phyloP scores from a whole-genome alignment of 139 green algal genomes.

The Chlamydomonas urium region DNA sequence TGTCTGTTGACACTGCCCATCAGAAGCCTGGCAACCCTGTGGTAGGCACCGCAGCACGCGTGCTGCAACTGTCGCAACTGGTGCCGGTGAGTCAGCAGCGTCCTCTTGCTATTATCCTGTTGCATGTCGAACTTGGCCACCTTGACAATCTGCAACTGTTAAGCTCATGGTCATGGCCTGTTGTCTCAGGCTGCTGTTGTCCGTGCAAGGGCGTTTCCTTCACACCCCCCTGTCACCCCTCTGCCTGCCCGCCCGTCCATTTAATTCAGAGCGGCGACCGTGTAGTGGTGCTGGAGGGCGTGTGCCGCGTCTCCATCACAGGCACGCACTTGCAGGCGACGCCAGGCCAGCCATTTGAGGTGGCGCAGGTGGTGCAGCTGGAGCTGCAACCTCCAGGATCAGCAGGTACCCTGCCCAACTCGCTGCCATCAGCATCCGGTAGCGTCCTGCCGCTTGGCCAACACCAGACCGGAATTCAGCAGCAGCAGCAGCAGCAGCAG shows the following conservation, averaged over 20 bases:
- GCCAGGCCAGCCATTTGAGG: neutral
- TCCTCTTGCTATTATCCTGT: neutral
- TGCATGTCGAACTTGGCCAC: neutral
- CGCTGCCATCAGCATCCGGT: too few species aligned
- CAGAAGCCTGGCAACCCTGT: too few species aligned
- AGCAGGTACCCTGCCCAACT: too few species aligned
- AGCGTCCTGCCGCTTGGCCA: too few species aligned
- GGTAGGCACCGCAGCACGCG: slow-evolving; percentile 28
- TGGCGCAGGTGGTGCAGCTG: slow-evolving; percentile 7
- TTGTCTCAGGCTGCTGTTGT: too few species aligned
- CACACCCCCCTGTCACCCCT: neutral
- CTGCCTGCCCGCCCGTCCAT: neutral
- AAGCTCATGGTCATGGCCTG: too few species aligned
- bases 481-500: too few species aligned
- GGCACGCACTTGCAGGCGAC: neutral
- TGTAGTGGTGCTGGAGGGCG: slow-evolving; percentile 44
- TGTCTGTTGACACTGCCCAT: too few species aligned
- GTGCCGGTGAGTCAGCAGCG: slow-evolving; percentile 19
- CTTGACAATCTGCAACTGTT: too few species aligned
- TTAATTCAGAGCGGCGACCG: slow-evolving; percentile 38
- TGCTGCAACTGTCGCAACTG: slow-evolving; percentile 33
- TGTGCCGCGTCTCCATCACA: slow-evolving; percentile 31
- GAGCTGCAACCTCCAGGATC: slow-evolving; percentile 9
- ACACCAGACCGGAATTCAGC: too few species aligned
- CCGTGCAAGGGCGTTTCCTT: neutral